These are phyloP conservation scores for Arbutus unedo DNA, from an alignment of 148 eudicot species.

Conservation along the genomic window DNA sequence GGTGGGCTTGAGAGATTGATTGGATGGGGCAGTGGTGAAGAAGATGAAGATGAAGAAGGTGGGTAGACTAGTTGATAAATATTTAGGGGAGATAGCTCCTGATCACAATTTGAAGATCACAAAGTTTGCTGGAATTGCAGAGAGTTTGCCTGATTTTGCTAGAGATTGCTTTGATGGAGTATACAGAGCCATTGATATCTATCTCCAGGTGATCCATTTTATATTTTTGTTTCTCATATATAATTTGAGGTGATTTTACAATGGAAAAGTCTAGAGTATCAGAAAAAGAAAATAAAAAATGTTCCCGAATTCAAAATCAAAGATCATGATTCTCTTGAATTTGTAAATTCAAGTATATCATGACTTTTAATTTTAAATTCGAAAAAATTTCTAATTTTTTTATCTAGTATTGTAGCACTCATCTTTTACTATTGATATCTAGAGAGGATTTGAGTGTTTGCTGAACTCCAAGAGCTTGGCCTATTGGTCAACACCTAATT, in stretches of 20 bases:
- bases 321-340: too few relatives aligned
- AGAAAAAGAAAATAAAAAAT: too few relatives aligned
- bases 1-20: slow-evolving; percentile 54
- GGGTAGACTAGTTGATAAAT: slow-evolving; percentile 64
- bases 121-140: slow-evolving; percentile 66
- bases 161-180: slow-evolving; percentile 82
- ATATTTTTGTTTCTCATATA: neutral
- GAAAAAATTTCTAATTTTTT: too few relatives aligned
- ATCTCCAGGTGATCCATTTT: slow-evolving; percentile 59
- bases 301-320: too few relatives aligned
- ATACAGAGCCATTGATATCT: slow-evolving; percentile 84
- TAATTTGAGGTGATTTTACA: too few relatives aligned
- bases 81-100: slow-evolving; percentile 77
- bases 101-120: slow-evolving; percentile 66
- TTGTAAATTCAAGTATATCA: too few relatives aligned
- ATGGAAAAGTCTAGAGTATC: too few relatives aligned
- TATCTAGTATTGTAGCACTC: too few relatives aligned
- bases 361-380: too few relatives aligned
- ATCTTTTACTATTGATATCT: neutral
- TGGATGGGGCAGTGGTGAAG: slow-evolving; percentile 32
- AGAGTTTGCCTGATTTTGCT: slow-evolving; percentile 73
- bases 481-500: too few relatives aligned
- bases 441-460: neutral
- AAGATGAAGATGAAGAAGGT: slow-evolving; percentile 49
- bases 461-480: too few relatives aligned